These are phyloP conservation scores for Cladosporium sp. DNA, from an alignment of 2,329 filamentous ascomycete species.

Conservation along the genomic window DNA sequence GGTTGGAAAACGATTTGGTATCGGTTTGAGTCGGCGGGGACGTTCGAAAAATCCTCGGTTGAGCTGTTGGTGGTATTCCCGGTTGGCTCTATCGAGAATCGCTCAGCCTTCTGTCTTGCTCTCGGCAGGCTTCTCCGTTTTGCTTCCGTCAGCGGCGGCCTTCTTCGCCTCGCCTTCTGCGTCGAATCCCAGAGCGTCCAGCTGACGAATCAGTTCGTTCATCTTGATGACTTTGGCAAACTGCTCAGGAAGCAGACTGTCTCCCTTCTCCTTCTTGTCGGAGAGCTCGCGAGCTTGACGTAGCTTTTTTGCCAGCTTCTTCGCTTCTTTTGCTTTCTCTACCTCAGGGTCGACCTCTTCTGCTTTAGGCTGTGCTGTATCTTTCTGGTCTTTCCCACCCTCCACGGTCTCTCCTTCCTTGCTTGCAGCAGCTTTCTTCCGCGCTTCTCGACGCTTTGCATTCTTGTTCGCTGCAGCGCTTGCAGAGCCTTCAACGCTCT, in stretches of 20 bases:
- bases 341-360: slow-evolving; percentile 62
- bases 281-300: slow-evolving; percentile 88
- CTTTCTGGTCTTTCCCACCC: slow-evolving; percentile 43
- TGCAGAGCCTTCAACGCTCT: slow-evolving; percentile 43
- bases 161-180: slow-evolving; percentile 63
- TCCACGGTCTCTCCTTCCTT: slow-evolving; percentile 23
- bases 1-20: too few relatives aligned
- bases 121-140: background rate
- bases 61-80: background rate
- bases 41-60: too few relatives aligned
- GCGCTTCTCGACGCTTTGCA: slow-evolving; percentile 69
- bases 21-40: too few relatives aligned
- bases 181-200: slow-evolving; percentile 81
- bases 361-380: slow-evolving; percentile 24
- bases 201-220: slow-evolving; percentile 82
- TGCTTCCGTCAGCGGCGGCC: background rate
- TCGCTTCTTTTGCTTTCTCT: slow-evolving; percentile 87
- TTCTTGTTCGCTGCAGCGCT: slow-evolving; percentile 70
- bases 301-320: slow-evolving; percentile 89
- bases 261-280: slow-evolving; percentile 84
- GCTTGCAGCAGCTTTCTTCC: slow-evolving; percentile 56
- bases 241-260: slow-evolving; percentile 82
- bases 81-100: background rate
- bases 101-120: background rate
- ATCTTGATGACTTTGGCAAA: slow-evolving; percentile 98